Evolutionary conservation across 2,329 filamentous ascomycete genomes (phyloP), one percentile per base, ranked within the genome.

Genomic region (Trichophaea hybrida): DNA sequence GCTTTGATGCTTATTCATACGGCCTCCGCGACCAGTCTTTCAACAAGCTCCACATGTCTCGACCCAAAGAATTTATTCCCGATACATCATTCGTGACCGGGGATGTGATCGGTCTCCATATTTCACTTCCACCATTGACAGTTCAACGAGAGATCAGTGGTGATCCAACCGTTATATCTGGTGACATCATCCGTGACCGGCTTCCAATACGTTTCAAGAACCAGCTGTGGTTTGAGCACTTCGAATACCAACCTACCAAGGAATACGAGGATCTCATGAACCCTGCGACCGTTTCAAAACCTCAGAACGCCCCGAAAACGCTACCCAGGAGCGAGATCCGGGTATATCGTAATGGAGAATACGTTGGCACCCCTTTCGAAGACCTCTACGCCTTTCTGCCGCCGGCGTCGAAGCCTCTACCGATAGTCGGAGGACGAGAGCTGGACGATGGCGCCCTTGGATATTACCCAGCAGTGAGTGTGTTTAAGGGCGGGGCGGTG

Each of bases 401-500:
- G 0, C 91, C 90, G 0, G 90, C 93, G 0, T 94, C 88, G 4
- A 83, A 82, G 62, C 84, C 85, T 4, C 80, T 82, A 61, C 75
- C 79, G 5, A 82, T 86, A 64, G 78, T 85, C 46, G 88, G 86
- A 10, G 88, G 87, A 15, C 78, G 93, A 54, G 86, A 93, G 63
- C 82, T 94, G 63, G 93, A 98, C 69, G 93, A 98, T 69, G 93
- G 91, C 38, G 86, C 93, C 78, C 80, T 96, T 1, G 94, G 93
- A 8, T 98, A 98, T 74, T 95, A 94, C 69, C 93, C 93, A 1
- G 88, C 90, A 24, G 82, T 98, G 17, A 93, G 89, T 67, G 86
- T 93, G 24, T 97, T 96, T 74, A 83, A 86, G 49, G 91, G 90
- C 56, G 93, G 91, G 31, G 86, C 90, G 1, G 90, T 86, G 13